Percentiles rank a stretch among this genome's conserved stretches.
Conservation (phyloP, 2,329 filamentous ascomycete species). For the Delphinella strobiligena region DNA sequence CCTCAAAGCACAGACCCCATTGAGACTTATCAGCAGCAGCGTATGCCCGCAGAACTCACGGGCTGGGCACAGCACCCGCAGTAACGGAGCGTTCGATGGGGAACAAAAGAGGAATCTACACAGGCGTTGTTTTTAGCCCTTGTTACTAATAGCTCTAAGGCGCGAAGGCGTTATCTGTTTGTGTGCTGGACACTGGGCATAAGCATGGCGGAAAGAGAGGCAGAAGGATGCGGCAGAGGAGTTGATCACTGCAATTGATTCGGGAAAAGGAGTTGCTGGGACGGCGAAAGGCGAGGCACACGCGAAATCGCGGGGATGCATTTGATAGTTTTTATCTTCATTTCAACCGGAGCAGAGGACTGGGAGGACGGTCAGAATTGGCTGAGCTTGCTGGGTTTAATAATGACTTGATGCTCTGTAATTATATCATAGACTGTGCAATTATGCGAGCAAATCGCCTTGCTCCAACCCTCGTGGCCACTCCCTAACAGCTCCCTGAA, state of each 20-base stretch:
- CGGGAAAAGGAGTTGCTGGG: neutral
- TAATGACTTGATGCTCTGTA: slow-evolving; percentile 8
- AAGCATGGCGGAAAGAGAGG: too few species aligned
- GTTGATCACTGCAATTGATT: too few species aligned
- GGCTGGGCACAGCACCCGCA: slow-evolving; percentile 38
- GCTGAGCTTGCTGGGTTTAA: slow-evolving; percentile 2
- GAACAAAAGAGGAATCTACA: too few species aligned
- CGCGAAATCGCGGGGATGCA: neutral
- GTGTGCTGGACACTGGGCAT: too few species aligned
- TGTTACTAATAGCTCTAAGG: neutral
- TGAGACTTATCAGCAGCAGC: slow-evolving; percentile 50
- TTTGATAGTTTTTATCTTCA: neutral
- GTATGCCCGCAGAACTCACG: slow-evolving; percentile 42
- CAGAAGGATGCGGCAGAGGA: too few species aligned
- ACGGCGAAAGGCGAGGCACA: neutral
- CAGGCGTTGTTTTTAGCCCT: too few species aligned
- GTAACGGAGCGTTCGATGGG: too few species aligned
- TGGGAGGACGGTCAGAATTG: neutral
- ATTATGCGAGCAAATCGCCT: neutral
- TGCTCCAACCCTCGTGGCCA: neutral
- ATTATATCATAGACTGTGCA: slow-evolving; percentile 7
- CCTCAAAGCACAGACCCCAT: slow-evolving; percentile 56
- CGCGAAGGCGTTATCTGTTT: neutral
- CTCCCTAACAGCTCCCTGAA: too few species aligned
- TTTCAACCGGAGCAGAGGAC: neutral